Evolutionary conservation across 2,329 filamentous ascomycete genomes (phyloP), one percentile per base, ranked within the genome.

Genomic region (Colletotrichum orbiculare): DNA sequence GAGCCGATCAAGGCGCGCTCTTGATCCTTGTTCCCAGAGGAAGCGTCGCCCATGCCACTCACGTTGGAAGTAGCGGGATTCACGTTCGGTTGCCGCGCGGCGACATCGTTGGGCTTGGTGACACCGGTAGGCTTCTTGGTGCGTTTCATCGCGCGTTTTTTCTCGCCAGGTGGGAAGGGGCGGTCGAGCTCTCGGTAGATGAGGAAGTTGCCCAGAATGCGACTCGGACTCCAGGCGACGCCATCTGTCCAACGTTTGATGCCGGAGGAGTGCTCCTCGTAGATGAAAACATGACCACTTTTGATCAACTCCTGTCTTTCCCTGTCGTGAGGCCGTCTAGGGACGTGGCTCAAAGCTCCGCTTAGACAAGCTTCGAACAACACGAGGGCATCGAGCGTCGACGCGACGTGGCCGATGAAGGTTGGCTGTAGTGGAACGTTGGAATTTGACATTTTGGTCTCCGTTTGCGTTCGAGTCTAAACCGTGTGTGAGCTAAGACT

Each of bases 171-270:
- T 2, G 90, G 89, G 69, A 94, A 94, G 0, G 90, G 89, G 71
- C 90, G 88, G 68, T 91, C 87, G 47, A 96, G 84, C 75, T 97
- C 92, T 37, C 93, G 89, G 73, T 97, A 97, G 70, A 96, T 87
- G 47, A 97, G 84, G 71, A 93, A 96, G 74, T 96, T 96, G 64
- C 90, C 91, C 52, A 95, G 82, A 52, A 96, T 95, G 13, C 91
- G 89, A 76, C 90, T 96, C 0, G 94, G 94, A 70, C 92, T 96
- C 94, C 94, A 97, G 7, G 91, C 90, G 10, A 95, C 88, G 12
- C 94, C 94, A 71, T 97, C 94, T 0, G 94, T 97, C 94, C 94
- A 97, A 60, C 94, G 86, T 80, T 96, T 96, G 79, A 97, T 97
- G 6, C 93, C 93, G 0, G 94, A 96, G 0, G 92, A 90, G 67